Base-by-base conservation (phyloP, 257 asterid genomes). In the Solanum bukasovii region DNA sequence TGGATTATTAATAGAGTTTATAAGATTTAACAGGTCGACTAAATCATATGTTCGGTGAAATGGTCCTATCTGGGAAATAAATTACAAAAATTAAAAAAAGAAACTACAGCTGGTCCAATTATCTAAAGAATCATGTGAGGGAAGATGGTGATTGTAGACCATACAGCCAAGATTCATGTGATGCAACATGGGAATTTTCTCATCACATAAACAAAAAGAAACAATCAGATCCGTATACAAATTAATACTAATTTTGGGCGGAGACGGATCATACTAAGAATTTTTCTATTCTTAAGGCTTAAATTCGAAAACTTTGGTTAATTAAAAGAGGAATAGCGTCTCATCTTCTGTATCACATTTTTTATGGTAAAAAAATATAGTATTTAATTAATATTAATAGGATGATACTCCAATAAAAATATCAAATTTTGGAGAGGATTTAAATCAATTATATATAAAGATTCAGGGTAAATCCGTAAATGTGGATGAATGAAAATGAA, bases 121-220 rank as follows among this genome's bases (percentile, higher is more conserved):
- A 31, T 74, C 93, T 27, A 35, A 88, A 88, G 95, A 92, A 91
- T 87, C 94, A 92, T 94, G 94, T 94, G 95, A 92, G 70, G 13
- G 87, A 91, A 87, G 89, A 86, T 87, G 88, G 91, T 75, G 70
- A 79, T 49, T 20, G 31, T 87, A 90, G 92, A 86, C 89, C 87
- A 88, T 85, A 79, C 91, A 91, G 52, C 89, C 91, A 87, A 85
- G 94, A 90, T 91, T 89, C 97, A 92, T 91, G 95, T 94, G 97
- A 92, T 68, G 87, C 68, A 82, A 67, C 87, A 83, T 88, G 91
- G 88, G 33, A 89, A 72, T 83, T 29, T 84, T 34, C 88, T 72
- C 90, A 88, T 88, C 42, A 84, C n/a, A 75, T 12, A 14, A 38
- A 23, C n/a, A 46, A 49, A 81, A 81, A 46, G 18, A 65, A 68